phyloP scores from a whole-genome alignment of 2,329 filamentous ascomycete species.

The Aspergillus fischeri region DNA sequence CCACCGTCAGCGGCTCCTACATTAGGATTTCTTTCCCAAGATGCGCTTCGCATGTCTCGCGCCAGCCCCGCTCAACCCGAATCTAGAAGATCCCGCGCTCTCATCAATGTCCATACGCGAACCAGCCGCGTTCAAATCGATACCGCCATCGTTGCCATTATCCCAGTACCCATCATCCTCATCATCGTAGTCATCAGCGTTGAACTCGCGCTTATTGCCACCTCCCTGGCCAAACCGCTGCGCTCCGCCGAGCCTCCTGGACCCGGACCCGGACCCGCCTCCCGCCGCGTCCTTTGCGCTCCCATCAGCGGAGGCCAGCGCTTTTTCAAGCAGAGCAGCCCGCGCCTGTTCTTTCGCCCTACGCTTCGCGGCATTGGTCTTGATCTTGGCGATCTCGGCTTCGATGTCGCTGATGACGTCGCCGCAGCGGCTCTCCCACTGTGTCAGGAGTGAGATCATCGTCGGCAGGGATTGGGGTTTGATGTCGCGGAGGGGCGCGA shows the following conservation, averaged over 20 bases:
- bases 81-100: conserved; percentile 23
- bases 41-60: conserved; percentile 34
- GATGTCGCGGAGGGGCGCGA: conserved; percentile 83
- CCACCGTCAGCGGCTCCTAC: neutral
- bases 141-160: conserved; percentile 24
- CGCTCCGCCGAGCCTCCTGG: conserved; percentile 9
- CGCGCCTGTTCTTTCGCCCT: conserved; percentile 49
- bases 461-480: conserved; percentile 65
- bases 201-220: conserved; percentile 40
- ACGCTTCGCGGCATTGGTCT: conserved; percentile 52
- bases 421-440: conserved; percentile 77
- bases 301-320: conserved; percentile 40
- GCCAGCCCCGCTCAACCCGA: conserved; percentile 14
- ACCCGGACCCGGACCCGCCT: conserved; percentile 1
- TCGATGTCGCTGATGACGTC: conserved; percentile 71
- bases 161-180: conserved; percentile 35
- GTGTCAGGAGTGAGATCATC: conserved; percentile 64
- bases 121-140: conserved; percentile 20
- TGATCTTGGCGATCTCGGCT: conserved; percentile 65
- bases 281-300: conserved; percentile 12
- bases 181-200: conserved; percentile 34
- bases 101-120: conserved; percentile 41
- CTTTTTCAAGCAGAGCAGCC: conserved; percentile 47
- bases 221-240: conserved; percentile 13
- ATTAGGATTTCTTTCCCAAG: conserved; percentile 32